phyloP scores from a whole-genome alignment of 371 early-diverging fungal genomes.

The Mucor racemosus region DNA sequence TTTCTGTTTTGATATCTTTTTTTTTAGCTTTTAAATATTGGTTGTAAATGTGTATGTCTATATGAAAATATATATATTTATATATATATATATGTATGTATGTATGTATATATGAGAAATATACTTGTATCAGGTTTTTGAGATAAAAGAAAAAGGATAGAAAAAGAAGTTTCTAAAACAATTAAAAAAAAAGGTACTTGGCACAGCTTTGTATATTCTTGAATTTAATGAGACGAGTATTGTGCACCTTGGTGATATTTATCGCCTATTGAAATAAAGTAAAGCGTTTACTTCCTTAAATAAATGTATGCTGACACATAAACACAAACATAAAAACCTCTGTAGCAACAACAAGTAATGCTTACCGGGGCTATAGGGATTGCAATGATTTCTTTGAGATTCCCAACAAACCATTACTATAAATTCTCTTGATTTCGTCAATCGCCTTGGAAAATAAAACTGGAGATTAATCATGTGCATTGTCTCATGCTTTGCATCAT shows the following conservation, averaged over 20 bases:
- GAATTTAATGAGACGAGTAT: not conserved
- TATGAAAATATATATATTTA: no score
- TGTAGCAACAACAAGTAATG: not conserved
- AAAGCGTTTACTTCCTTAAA: not conserved
- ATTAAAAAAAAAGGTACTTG: not conserved
- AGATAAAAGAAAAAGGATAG: not conserved
- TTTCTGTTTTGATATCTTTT: no score
- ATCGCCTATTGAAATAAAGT: not conserved
- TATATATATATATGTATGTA: no score
- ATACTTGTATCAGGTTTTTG: not conserved
- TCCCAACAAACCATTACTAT: not conserved
- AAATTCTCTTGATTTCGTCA: not conserved
- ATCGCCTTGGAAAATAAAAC: not conserved
- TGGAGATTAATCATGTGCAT: not conserved
- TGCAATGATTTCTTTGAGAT: no score
- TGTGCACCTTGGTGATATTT: not conserved
- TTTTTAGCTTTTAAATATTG: no score
- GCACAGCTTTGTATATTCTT: not conserved
- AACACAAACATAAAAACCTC: not conserved
- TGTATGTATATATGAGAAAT: no score
- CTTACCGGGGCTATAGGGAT: no score
- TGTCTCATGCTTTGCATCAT: not conserved
- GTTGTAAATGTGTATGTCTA: no score
- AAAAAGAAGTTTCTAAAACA: not conserved
- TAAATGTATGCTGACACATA: not conserved